Percentiles rank a stretch among this genome's conserved stretches.
phyloP scores from a whole-genome alignment of 2,329 filamentous ascomycete genomes.

The Colletotrichum kahawae region DNA sequence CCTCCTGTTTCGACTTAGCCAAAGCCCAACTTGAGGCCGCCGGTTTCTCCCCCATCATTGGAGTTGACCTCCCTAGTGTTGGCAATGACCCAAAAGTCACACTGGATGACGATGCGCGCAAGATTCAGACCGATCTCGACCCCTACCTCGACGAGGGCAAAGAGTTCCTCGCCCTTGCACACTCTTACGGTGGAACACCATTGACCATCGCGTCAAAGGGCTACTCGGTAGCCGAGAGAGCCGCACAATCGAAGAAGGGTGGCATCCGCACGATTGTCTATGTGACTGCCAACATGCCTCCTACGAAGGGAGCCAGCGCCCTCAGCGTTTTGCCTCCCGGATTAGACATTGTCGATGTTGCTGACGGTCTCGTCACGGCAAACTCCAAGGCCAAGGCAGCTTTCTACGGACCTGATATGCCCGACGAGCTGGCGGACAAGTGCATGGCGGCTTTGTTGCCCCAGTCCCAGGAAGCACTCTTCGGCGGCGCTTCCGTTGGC shows the following conservation, averaged over 20 bases:
- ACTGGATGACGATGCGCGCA: background rate
- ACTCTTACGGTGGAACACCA: conserved; percentile 5
- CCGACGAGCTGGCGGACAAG: background rate
- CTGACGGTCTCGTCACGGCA: background rate
- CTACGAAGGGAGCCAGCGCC: background rate
- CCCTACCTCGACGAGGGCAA: background rate
- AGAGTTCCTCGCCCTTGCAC: background rate
- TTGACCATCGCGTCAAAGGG: background rate
- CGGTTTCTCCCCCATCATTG: conserved; percentile 1
- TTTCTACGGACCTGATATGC: conserved; percentile 12
- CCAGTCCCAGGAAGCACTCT: background rate
- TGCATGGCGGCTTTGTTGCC: background rate
- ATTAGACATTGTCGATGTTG: background rate
- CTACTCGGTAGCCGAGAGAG: background rate
- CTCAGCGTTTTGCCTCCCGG: conserved; percentile 1
- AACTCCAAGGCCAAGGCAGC: background rate
- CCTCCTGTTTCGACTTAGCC: conserved; percentile 1
- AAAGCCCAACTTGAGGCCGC: background rate
- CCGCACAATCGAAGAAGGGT: background rate
- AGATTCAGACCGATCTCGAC: background rate
- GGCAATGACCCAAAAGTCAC: background rate
- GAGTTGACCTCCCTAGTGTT: background rate
- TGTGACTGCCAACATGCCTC: background rate
- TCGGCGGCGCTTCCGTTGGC: background rate
- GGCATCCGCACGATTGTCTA: background rate